Evolutionary conservation across 176 grass and related monocot species (phyloP), one percentile per base, ranked within the genome.

Genomic region (Tillandsia leiboldiana): DNA sequence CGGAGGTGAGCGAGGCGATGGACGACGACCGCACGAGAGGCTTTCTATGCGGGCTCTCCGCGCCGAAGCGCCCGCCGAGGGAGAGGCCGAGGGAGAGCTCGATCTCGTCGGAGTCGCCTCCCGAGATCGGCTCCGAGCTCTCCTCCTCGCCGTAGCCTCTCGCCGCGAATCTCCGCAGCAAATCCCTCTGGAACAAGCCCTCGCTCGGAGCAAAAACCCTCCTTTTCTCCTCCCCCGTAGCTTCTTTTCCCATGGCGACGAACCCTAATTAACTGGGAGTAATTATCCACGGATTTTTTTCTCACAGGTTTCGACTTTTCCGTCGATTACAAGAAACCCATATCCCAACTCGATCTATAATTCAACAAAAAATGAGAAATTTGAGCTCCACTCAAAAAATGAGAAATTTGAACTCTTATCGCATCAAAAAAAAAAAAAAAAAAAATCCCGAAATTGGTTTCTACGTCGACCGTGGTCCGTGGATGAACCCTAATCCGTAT

Each of bases 21-120:
- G 95, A 94, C 24, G 95, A 86, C 22, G 90, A 80, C 8, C 95
- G 77, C 26, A 73, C 51, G 11, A 99, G 80, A 28, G 66, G 61
- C 3, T 87, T 86, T 66, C 87, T 75, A 76, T 79, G 67, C 22
- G 75, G 81, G 82, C 33, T 42, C 33, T 94, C 87, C 53, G 65
- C 47, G 42, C 90, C 82, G 69, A 90, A 99, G 82, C 82, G 75
- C 22, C 95, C 94, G 15, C 87, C 85, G 12, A 92, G 82, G 12
- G 95, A 93, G 24, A 99, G 87, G 0, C 86, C 90, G 5, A 99
- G 72, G 74, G 82, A 86, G 12, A 99, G 87, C 79, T 99, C 95
- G 62, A 99, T 49, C 29, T 86, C 84, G 67, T 88, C 78, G 0
- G 84, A 61, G 54, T 84, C 77, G 15, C 61, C 76, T 7, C 68